Evolutionary conservation across 441 rosid genomes (phyloP).

Genomic region (Brassica balearica): DNA sequence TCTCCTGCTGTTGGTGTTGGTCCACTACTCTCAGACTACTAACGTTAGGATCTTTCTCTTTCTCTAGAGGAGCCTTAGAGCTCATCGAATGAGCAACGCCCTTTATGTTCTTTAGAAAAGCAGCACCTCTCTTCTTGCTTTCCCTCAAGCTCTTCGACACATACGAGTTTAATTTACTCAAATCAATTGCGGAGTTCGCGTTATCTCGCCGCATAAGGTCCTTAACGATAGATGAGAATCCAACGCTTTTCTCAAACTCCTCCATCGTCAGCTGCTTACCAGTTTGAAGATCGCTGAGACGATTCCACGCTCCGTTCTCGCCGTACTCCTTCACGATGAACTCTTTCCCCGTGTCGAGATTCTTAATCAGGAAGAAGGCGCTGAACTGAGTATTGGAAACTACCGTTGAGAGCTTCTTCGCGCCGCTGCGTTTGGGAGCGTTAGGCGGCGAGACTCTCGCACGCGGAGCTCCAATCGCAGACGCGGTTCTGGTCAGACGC

Average conservation of each 20-base stretch:
- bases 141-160: conserved; percentile 73
- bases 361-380: conserved; percentile 83
- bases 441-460: conserved; percentile 47
- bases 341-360: conserved; percentile 85
- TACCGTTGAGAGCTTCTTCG: conserved; percentile 37
- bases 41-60: conserved; percentile 51
- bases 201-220: conserved; percentile 85
- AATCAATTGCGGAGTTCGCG: conserved; percentile 38
- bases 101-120: conserved; percentile 79
- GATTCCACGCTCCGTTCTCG: conserved; percentile 88
- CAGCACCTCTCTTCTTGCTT: conserved; percentile 87
- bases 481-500: conserved; percentile 65
- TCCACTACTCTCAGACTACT: conserved; percentile 32
- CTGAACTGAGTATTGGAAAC: conserved; percentile 54
- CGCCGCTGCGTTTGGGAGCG: conserved; percentile 27
- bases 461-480: conserved; percentile 52
- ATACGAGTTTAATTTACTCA: conserved; percentile 59
- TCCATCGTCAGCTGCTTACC: conserved; percentile 93
- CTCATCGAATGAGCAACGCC: conserved; percentile 78
- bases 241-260: conserved; percentile 84
- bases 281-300: conserved; percentile 87
- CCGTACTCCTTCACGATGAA: conserved; percentile 80
- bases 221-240: conserved; percentile 83
- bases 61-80: conserved; percentile 49
- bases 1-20: conserved; percentile 39